Evolutionary conservation across 1,284 basidiomycete genomes (phyloP).

Genomic region (Amylostereum chailletii): DNA sequence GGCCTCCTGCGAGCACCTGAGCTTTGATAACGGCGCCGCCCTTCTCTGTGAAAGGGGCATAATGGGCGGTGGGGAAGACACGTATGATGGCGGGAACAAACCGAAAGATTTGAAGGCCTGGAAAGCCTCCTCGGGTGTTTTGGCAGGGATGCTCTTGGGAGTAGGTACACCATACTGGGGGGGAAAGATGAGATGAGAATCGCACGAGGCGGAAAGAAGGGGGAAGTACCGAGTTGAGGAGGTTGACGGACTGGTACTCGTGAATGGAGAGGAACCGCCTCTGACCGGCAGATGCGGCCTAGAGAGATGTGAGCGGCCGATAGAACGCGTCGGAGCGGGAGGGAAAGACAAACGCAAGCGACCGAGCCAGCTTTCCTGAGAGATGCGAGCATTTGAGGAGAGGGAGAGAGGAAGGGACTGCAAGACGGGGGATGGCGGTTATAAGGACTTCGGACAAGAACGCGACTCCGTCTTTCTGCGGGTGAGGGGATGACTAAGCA

Average conservation of each 20-base stretch:
- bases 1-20: conserved; percentile 96
- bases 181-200: neutral
- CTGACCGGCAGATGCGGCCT: conserved; percentile 72
- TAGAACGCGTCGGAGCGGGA: neutral
- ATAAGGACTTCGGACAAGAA: too few species aligned
- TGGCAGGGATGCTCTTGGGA: conserved; percentile 87
- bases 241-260: conserved; percentile 94
- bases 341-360: conserved; percentile 42
- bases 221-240: conserved; percentile 79
- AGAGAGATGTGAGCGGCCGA: conserved; percentile 2
- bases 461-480: too few species aligned
- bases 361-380: conserved; percentile 52
- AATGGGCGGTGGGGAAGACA: neutral
- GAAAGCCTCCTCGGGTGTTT: conserved; percentile 85
- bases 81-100: conserved; percentile 21
- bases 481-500: too few species aligned
- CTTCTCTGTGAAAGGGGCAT: conserved; percentile 36
- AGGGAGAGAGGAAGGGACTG: neutral
- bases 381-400: conserved; percentile 47
- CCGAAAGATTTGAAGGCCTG: conserved; percentile 86
- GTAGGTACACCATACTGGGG: conserved; percentile 90
- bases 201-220: neutral
- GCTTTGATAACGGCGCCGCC: conserved; percentile 91
- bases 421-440: neutral
- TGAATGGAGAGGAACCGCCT: conserved; percentile 95